A percentile compares a stretch with the other conserved stretches of the same genome.
Evolutionary conservation across 83 land plant species (phyloP).

Genomic region (Picea abies): DNA sequence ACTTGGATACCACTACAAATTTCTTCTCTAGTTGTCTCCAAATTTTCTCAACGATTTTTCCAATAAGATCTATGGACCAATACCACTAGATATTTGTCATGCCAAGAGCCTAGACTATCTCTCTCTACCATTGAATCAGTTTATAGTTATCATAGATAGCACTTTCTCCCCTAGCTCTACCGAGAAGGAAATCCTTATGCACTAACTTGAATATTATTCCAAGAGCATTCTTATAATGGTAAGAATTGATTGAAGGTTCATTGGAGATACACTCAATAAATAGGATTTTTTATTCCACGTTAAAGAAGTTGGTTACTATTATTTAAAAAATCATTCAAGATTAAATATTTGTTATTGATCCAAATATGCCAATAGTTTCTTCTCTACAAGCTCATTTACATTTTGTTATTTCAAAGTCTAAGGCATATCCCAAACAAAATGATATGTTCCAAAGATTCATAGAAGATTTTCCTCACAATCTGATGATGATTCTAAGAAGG

Average conservation of each 20-base stretch:
- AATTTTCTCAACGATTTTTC: no score
- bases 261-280: not conserved
- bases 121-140: no score
- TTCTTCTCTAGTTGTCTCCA: no score
- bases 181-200: no score
- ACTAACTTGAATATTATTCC: not conserved
- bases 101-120: no score
- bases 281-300: slow-evolving; percentile 9
- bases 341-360: slow-evolving; percentile 16
- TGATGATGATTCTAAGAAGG: not conserved
- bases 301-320: not conserved
- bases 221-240: not conserved
- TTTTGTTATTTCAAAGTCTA: slow-evolving; percentile 34
- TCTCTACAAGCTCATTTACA: slow-evolving; percentile 31
- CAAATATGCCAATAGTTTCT: slow-evolving; percentile 5
- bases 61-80: no score
- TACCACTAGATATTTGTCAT: no score
- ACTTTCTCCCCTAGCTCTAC: no score
- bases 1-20: no score
- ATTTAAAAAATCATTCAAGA: slow-evolving; percentile 3
- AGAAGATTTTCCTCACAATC: not conserved
- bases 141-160: no score
- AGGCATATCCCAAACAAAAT: slow-evolving; percentile 26
- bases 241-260: not conserved
- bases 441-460: slow-evolving; percentile 16